phyloP scores from a whole-genome alignment of 306 rosid species.

The Lablab purpureus region DNA sequence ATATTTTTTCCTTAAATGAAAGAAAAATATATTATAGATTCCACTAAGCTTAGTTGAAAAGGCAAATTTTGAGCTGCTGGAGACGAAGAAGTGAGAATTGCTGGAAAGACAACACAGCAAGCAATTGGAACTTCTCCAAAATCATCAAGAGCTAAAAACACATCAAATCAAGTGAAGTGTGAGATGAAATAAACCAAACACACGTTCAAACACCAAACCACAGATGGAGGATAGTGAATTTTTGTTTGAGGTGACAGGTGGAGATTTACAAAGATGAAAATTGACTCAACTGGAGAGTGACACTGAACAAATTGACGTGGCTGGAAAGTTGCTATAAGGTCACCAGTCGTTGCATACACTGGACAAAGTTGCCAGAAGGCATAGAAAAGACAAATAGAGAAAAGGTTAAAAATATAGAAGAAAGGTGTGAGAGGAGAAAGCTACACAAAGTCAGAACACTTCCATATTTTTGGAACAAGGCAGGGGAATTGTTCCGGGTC shows the following conservation, averaged over 20 bases:
- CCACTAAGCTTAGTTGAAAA: neutral
- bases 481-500: neutral
- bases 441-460: neutral
- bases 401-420: neutral
- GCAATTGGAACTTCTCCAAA: neutral
- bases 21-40: neutral
- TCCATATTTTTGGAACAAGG: neutral
- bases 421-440: neutral
- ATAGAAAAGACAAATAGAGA: neutral
- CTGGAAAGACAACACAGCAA: neutral
- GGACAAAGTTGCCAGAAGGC: neutral
- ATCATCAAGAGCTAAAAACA: neutral
- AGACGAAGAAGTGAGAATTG: neutral
- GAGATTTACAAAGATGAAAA: neutral
- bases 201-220: neutral
- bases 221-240: neutral
- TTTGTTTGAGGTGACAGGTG: neutral
- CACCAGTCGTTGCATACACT: neutral
- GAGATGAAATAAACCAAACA: neutral
- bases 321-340: neutral
- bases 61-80: neutral
- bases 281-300: neutral
- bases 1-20: neutral
- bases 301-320: neutral
- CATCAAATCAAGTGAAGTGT: neutral